Evolutionary conservation across 345 rosid species (phyloP).

Genomic region (Hibiscus mutabilis): DNA sequence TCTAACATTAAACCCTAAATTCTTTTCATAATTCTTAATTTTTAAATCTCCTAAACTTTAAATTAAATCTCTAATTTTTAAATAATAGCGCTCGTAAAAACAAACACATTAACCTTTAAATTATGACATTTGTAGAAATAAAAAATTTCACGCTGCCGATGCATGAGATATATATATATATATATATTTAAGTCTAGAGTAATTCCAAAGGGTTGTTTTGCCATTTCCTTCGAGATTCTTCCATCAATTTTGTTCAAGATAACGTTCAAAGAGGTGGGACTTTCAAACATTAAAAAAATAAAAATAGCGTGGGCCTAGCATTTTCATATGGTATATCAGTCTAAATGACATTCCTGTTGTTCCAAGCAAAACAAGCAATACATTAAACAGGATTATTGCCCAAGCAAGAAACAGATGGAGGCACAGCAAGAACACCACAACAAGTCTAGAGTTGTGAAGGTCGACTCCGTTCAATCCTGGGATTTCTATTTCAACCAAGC

Average conservation of each 20-base stretch:
- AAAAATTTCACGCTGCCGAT: too few relatives aligned
- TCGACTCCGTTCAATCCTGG: constrained; percentile 68
- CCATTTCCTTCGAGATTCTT: background rate
- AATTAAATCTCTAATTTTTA: too few relatives aligned
- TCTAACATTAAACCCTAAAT: too few relatives aligned
- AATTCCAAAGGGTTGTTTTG: background rate
- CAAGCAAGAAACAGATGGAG: constrained; percentile 24
- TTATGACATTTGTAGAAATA: too few relatives aligned
- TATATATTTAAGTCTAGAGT: too few relatives aligned
- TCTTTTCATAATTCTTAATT: too few relatives aligned
- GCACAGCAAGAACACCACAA: constrained; percentile 34
- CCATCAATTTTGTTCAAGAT: background rate
- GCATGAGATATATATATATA: too few relatives aligned
- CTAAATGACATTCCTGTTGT: background rate
- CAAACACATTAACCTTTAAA: too few relatives aligned
- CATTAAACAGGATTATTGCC: background rate
- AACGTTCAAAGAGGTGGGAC: background rate
- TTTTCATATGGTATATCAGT: background rate
- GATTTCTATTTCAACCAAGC: constrained; percentile 53
- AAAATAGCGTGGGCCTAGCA: constrained; percentile 9
- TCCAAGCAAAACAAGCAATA: background rate
- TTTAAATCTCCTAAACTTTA: too few relatives aligned
- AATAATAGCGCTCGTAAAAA: too few relatives aligned
- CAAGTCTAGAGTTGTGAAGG: constrained; percentile 47
- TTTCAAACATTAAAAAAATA: too few relatives aligned